Evolutionary conservation across 495 filamentous ascomycete species (phyloP).

Genomic region (Pseudomonodictys pantanalensis): DNA sequence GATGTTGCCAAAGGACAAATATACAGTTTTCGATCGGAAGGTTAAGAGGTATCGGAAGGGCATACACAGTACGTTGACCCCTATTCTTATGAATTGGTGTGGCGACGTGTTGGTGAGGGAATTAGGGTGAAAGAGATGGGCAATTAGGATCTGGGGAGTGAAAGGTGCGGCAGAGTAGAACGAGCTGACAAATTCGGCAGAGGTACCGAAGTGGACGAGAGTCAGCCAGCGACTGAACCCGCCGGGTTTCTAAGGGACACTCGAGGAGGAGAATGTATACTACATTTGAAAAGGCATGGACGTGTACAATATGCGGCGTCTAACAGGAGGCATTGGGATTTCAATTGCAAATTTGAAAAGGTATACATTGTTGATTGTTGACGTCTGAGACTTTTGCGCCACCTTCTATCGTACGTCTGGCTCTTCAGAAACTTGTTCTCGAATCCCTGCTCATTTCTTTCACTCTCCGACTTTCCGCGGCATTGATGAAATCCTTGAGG

Average conservation of each 20-base stretch:
- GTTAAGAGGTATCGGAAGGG: constrained; percentile 93
- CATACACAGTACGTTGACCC: constrained; percentile 79
- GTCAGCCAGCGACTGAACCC: constrained; percentile 34
- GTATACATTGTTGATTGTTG: not conserved
- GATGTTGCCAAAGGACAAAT: constrained; percentile 96
- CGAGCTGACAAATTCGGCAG: constrained; percentile 12
- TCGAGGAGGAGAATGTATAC: not conserved
- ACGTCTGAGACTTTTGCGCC: not conserved
- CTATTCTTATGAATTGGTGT: not conserved
- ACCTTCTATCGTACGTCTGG: not conserved
- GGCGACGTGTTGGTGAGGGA: not conserved
- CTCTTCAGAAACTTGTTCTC: not conserved
- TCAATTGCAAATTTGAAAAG: not conserved
- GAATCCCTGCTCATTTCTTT: not conserved
- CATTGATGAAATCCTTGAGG: not conserved
- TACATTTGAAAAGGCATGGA: not conserved
- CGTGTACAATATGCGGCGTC: constrained; percentile 19
- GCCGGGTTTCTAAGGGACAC: constrained; percentile 19
- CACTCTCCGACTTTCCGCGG: not conserved
- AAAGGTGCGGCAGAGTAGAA: not conserved
- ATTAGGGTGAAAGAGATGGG: not conserved
- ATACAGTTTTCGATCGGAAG: constrained; percentile 95
- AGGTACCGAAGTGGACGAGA: constrained; percentile 33
- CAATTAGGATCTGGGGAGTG: not conserved
- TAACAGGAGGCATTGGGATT: not conserved